A percentile compares a stretch with the other conserved stretches of the same genome.
phyloP scores from a whole-genome alignment of 2,329 filamentous ascomycete genomes.

The Macrophomina phaseolina region DNA sequence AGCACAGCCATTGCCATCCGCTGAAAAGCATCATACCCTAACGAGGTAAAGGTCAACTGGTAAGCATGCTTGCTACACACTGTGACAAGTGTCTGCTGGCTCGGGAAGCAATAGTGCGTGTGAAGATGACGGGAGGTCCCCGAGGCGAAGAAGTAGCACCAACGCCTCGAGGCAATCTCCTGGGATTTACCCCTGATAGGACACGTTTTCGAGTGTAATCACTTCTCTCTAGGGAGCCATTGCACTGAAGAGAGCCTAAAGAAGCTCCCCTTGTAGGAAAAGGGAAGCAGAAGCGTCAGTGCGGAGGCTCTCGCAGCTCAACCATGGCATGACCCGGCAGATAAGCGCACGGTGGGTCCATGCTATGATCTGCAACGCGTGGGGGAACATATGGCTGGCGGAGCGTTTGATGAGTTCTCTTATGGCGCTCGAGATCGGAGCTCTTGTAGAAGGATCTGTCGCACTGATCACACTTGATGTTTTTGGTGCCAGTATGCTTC shows the following conservation, averaged over 20 bases:
- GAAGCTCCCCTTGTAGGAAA: not conserved
- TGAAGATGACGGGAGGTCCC: not conserved
- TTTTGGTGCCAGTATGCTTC: not conserved
- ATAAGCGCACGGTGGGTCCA: not conserved
- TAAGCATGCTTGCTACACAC: not conserved
- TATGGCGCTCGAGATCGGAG: not conserved
- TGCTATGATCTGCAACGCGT: not conserved
- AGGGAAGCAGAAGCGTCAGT: not conserved
- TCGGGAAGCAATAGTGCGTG: not conserved
- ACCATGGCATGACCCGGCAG: not conserved
- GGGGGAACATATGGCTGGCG: not conserved
- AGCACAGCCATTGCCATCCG: not conserved
- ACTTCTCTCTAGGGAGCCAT: not conserved
- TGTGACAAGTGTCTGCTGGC: not conserved
- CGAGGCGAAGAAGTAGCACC: not conserved
- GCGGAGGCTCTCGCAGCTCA: not conserved
- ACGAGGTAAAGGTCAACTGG: not conserved
- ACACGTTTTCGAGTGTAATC: not conserved
- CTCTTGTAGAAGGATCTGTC: not conserved
- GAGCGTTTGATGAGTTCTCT: not conserved
- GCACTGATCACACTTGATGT: not conserved
- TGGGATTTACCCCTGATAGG: not conserved
- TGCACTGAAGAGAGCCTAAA: not conserved
- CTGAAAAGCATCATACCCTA: not conserved
- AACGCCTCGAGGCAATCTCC: not conserved